These are phyloP conservation scores for Murraya koenigii DNA, from an alignment of 345 rosid species.

Conservation along the genomic window DNA sequence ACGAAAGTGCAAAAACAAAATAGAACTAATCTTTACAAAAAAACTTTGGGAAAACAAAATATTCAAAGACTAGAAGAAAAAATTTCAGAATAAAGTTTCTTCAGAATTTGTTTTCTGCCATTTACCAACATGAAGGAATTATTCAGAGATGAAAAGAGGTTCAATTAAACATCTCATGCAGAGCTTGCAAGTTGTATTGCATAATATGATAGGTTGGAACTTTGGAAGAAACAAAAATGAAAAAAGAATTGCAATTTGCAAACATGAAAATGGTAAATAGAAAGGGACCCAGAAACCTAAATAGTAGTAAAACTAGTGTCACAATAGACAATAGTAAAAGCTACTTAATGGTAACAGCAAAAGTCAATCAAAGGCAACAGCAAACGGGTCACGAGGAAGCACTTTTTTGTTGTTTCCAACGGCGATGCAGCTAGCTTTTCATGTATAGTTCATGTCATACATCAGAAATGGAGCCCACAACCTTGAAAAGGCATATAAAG, in stretches of 20 bases:
- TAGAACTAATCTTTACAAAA: neutral
- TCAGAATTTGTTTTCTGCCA: neutral
- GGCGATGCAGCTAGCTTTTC: constrained; percentile 11
- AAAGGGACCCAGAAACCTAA: neutral
- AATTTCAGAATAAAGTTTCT: neutral
- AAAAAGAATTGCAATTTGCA: neutral
- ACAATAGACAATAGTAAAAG: neutral
- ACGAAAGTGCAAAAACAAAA: neutral
- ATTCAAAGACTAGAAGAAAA: neutral
- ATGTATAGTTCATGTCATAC: constrained; percentile 16
- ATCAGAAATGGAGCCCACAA: constrained; percentile 30
- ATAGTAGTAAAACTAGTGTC: neutral
- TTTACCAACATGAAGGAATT: neutral
- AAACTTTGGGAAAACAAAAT: no score
- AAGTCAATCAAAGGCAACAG: neutral
- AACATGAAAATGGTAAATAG: neutral
- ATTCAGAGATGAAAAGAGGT: neutral
- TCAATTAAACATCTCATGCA: neutral
- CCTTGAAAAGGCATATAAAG: constrained; percentile 10
- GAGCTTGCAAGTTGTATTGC: neutral
- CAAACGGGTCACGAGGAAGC: neutral
- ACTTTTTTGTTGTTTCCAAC: neutral
- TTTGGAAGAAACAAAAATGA: neutral
- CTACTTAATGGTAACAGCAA: neutral
- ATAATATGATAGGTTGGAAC: neutral